Conservation (phyloP, 2,329 filamentous ascomycete genomes). For the Nigrograna mackinnonii region DNA sequence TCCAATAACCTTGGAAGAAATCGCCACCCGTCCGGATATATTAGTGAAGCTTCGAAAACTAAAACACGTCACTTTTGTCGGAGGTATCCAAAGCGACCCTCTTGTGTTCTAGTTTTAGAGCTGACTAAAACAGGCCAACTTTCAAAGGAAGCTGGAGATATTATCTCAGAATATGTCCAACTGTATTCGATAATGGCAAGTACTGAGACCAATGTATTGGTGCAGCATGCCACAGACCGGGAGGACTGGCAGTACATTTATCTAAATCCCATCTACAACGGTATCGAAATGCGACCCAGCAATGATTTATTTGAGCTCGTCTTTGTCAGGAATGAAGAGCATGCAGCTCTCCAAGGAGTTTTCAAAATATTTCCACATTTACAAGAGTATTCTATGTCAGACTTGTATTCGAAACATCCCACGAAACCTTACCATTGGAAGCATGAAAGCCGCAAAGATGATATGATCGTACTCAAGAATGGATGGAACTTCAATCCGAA, state of each 20-base stretch:
- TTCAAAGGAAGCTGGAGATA: constrained; percentile 16
- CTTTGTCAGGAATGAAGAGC: constrained; percentile 15
- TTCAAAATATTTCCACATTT: constrained; percentile 21
- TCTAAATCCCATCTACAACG: constrained; percentile 19
- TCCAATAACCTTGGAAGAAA: constrained; percentile 23
- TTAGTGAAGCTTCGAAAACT: constrained; percentile 18
- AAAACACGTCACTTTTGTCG: constrained; percentile 22
- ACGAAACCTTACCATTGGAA: constrained; percentile 31
- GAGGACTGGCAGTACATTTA: constrained; percentile 29
- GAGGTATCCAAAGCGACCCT: constrained; percentile 12
- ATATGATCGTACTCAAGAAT: constrained; percentile 22
- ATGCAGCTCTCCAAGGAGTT: constrained; percentile 17
- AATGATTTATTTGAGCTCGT: constrained; percentile 23
- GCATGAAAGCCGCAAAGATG: constrained; percentile 22
- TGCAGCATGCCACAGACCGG: constrained; percentile 23
- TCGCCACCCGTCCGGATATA: constrained; percentile 17
- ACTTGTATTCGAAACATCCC: constrained; percentile 26
- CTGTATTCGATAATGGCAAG: constrained; percentile 19
- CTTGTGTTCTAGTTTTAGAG: background rate
- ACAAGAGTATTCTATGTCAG: constrained; percentile 22
- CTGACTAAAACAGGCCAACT: constrained; percentile 20
- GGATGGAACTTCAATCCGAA: constrained; percentile 25
- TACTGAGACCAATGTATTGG: constrained; percentile 18
- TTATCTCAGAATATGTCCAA: constrained; percentile 18
- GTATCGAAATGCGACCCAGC: constrained; percentile 25